Evolutionary conservation across 352 stramenopile genomes (phyloP).

Genomic region (Pythium diclinum): DNA sequence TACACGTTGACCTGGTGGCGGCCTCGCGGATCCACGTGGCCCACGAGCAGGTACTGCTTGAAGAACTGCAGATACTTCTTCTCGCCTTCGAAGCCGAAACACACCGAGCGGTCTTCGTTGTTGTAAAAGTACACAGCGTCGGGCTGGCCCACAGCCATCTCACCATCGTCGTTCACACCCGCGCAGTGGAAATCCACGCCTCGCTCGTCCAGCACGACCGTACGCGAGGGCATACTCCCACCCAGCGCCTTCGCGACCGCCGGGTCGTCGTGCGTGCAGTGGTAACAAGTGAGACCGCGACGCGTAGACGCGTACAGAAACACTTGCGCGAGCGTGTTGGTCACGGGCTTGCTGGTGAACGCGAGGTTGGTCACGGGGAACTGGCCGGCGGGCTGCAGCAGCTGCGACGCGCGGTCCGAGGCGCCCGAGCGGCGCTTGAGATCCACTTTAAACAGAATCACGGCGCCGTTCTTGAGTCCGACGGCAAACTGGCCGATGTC

Average conservation of each 20-base stretch:
- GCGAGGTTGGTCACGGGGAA: slow-evolving; percentile 72
- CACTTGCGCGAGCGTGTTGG: slow-evolving; percentile 53
- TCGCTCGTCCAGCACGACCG: slow-evolving; percentile 76
- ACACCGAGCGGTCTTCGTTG: slow-evolving; percentile 83
- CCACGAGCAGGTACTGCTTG: slow-evolving; percentile 85
- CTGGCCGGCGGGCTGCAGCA: slow-evolving; percentile 77
- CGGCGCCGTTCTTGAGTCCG: slow-evolving; percentile 76
- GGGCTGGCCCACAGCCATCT: slow-evolving; percentile 79
- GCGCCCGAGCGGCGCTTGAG: slow-evolving; percentile 53
- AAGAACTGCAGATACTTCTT: slow-evolving; percentile 87
- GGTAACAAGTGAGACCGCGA: slow-evolving; percentile 79
- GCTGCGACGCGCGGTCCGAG: slow-evolving; percentile 59
- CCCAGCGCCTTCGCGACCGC: slow-evolving; percentile 68
- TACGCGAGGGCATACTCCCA: slow-evolving; percentile 59
- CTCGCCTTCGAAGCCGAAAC: slow-evolving; percentile 86
- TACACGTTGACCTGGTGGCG: slow-evolving; percentile 90
- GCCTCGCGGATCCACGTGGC: slow-evolving; percentile 75
- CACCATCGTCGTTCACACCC: slow-evolving; percentile 81
- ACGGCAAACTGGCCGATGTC: slow-evolving; percentile 81
- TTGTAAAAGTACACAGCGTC: slow-evolving; percentile 90
- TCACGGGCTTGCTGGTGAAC: slow-evolving; percentile 81
- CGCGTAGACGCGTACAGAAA: slow-evolving; percentile 80
- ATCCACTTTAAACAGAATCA: slow-evolving; percentile 81
- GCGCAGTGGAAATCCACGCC: slow-evolving; percentile 80
- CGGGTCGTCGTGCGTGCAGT: slow-evolving; percentile 82